Evolutionary conservation across 139 green algal genomes (phyloP).

Genomic region (Tetradesmus lagerheimii): DNA sequence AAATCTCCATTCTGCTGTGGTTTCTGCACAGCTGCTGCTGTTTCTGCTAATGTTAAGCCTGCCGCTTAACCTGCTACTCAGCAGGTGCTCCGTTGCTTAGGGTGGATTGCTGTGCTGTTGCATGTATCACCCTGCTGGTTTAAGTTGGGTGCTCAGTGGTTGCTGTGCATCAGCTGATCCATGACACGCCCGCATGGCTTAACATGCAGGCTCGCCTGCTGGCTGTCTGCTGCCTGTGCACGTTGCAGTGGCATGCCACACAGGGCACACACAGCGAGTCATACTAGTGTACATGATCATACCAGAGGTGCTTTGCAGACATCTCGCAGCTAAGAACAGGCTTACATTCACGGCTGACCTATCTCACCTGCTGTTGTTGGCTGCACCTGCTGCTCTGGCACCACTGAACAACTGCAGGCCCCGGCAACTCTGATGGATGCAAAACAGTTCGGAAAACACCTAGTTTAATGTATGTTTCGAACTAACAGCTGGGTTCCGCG

Average conservation of each 20-base stretch:
- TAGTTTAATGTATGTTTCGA: neutral
- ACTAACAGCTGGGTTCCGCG: no score
- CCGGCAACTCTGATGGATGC: neutral
- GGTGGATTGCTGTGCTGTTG: neutral
- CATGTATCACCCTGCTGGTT: neutral
- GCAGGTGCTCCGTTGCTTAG: neutral
- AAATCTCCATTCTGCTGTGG: constrained; percentile 73
- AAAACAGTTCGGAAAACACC: neutral
- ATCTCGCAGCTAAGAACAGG: neutral
- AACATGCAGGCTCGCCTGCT: neutral
- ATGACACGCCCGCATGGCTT: neutral
- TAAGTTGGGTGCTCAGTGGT: neutral
- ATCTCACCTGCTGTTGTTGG: neutral
- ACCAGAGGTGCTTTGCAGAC: neutral
- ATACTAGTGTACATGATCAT: neutral
- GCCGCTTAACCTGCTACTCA: neutral
- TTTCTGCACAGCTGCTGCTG: neutral
- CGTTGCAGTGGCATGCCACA: neutral
- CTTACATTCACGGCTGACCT: neutral
- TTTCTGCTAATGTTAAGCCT: neutral
- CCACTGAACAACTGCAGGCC: neutral
- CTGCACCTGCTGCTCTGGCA: neutral
- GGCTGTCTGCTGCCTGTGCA: neutral
- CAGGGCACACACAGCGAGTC: neutral
- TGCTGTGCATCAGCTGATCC: neutral